Base-by-base conservation (phyloP, 2,329 filamentous ascomycete genomes). In the Curvularia eragrostidis region DNA sequence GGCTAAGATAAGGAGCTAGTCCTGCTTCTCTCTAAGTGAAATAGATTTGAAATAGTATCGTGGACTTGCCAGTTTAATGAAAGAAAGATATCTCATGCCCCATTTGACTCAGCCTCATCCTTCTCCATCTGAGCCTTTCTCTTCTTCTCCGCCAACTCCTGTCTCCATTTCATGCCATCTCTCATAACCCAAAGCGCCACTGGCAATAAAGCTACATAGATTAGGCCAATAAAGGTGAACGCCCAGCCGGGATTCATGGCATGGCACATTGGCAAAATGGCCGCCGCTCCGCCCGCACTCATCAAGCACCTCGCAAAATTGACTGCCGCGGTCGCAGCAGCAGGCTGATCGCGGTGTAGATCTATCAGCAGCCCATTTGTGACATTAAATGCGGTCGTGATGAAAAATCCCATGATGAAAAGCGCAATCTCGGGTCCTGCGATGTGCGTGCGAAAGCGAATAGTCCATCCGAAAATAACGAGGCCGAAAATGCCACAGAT, bases 351-450 rank as follows among this genome's bases (percentile, higher is more conserved):
- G 24, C 76, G 75, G 43, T 79, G 78, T 9, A 81, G 53, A 57
- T 81, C 79, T 10, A 81, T 72, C 2, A 81, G 64, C 54, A 85
- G 66, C 0, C 82, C 81, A 50, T 79, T 81, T 7, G 80, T 69
- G 32, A 78, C 75, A 49, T 70, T 77, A 63, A 80, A 75, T 0
- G 72, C 71, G n/a, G 85, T 87, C 3, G 87, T 87, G 12, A 86
- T 77, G 5, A 82, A 82, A 1, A 78, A 77, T 2, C 85, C 78
- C 1, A 86, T 85, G 7, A 87, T 58, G 15, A 78, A 77, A 1
- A 91, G 72, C 3, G 87, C 78, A 1, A 80, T 66, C 54, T 81
- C 69, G 0, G 80, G 78, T 0, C 72, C 78, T 0, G 77, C 77
- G 12, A 82, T 70, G 30, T 72, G 66, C 4, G 75, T 75, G 2